A percentile compares a stretch with the other conserved stretches of the same genome.
Conservation (phyloP, 164 flowering plant genomes). For the Cinnamomum chago region DNA sequence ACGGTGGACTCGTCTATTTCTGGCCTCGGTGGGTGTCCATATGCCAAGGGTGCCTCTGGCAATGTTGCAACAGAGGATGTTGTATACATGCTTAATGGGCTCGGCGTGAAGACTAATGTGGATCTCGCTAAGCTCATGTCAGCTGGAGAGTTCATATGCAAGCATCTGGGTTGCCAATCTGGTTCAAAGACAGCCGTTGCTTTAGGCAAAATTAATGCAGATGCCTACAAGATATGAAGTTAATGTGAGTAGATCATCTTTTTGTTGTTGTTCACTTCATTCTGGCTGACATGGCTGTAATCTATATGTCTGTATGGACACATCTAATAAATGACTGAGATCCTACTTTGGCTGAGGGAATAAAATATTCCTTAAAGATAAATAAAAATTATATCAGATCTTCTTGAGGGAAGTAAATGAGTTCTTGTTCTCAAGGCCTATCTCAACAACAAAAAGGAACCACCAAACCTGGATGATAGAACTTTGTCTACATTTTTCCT, state of each 20-base stretch:
- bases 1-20: conserved; percentile 79
- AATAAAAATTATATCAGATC: conserved; percentile 1
- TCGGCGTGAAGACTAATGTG: conserved; percentile 81
- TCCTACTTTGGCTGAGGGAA: background rate
- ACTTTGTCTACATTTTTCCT: background rate
- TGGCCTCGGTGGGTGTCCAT: conserved; percentile 99
- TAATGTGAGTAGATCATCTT: background rate
- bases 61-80: conserved; percentile 99
- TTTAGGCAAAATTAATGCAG: conserved; percentile 44
- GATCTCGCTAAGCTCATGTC: conserved; percentile 69
- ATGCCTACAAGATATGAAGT: conserved; percentile 59
- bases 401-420: no score
- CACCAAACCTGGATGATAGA: background rate
- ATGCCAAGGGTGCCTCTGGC: conserved; percentile 98
- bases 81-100: conserved; percentile 87
- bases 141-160: conserved; percentile 87
- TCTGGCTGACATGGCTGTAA: no score
- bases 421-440: background rate
- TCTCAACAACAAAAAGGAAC: background rate
- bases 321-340: background rate
- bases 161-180: conserved; percentile 64
- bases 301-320: background rate
- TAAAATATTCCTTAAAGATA: background rate
- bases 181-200: conserved; percentile 91
- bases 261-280: background rate